Percentiles rank a stretch among this genome's conserved stretches.
Conservation (phyloP, 2,329 filamentous ascomycete genomes). For the Dendrostoma leiphaemia region DNA sequence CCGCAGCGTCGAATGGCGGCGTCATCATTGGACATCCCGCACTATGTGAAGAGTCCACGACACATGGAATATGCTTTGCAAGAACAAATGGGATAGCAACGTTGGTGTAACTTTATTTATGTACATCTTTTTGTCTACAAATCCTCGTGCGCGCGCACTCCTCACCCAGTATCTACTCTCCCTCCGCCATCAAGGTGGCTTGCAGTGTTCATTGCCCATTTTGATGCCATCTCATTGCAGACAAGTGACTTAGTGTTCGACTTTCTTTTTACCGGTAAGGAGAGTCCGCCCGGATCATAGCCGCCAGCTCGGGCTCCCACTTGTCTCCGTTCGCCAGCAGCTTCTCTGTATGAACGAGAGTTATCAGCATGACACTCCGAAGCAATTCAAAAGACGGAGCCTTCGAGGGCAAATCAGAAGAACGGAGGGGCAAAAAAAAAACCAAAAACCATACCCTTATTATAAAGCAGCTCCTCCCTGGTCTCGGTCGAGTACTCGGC, state of each 20-base stretch:
- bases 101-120: neutral
- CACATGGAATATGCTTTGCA: neutral
- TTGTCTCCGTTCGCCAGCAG: conserved; percentile 85
- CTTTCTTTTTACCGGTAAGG: conserved; percentile 71
- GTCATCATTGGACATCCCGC: too few relatives aligned
- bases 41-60: neutral
- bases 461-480: conserved; percentile 93
- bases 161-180: neutral
- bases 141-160: neutral
- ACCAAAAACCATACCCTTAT: conserved; percentile 79
- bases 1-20: too few relatives aligned
- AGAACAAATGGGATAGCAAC: neutral
- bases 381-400: too few relatives aligned
- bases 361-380: conserved; percentile 27
- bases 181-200: neutral
- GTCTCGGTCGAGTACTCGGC: conserved; percentile 64
- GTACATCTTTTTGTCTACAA: neutral
- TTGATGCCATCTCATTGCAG: too few relatives aligned
- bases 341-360: conserved; percentile 64
- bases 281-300: conserved; percentile 86
- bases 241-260: too few relatives aligned
- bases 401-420: too few relatives aligned
- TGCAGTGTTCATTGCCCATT: too few relatives aligned
- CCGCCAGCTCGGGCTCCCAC: conserved; percentile 97
- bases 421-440: too few relatives aligned